These are phyloP conservation scores for Lophiostoma macrostomum DNA, from an alignment of 495 filamentous ascomycete genomes.

Conservation along the genomic window DNA sequence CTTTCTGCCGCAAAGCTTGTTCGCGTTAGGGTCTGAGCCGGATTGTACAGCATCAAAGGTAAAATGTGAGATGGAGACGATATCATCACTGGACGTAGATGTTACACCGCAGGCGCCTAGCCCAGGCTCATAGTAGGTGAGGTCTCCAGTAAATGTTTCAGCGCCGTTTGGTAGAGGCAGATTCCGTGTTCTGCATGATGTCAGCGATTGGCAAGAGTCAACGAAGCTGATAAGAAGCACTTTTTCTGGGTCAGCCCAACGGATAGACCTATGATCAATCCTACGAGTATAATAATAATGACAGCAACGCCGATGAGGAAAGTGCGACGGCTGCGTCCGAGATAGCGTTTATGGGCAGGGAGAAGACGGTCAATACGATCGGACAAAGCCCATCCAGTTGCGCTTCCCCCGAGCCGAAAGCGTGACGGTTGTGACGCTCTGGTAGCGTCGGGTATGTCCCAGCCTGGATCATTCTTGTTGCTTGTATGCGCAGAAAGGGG, in stretches of 20 bases:
- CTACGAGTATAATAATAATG: slow-evolving; percentile 43
- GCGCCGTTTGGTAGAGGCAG: slow-evolving; percentile 56
- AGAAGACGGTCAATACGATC: slow-evolving; percentile 38
- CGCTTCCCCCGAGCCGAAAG: neutral
- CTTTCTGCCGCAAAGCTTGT: slow-evolving; percentile 66
- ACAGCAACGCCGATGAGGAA: slow-evolving; percentile 43
- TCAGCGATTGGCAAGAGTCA: slow-evolving; percentile 37
- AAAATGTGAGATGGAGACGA: slow-evolving; percentile 65
- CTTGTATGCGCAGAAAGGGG: slow-evolving; percentile 5
- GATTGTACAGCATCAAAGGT: slow-evolving; percentile 61
- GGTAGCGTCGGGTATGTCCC: slow-evolving; percentile 16
- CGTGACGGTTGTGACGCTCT: slow-evolving; percentile 4
- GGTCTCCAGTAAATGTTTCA: slow-evolving; percentile 56
- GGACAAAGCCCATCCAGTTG: slow-evolving; percentile 13
- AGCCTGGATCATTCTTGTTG: neutral
- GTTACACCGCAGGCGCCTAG: slow-evolving; percentile 69
- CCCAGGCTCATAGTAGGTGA: slow-evolving; percentile 68
- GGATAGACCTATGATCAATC: slow-evolving; percentile 54
- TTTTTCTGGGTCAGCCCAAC: slow-evolving; percentile 48
- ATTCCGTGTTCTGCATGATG: slow-evolving; percentile 35
- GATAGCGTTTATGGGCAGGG: slow-evolving; percentile 44
- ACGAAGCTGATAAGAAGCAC: slow-evolving; percentile 23
- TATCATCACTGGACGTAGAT: slow-evolving; percentile 49
- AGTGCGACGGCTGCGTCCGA: slow-evolving; percentile 43
- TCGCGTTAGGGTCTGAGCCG: slow-evolving; percentile 62